Base-by-base conservation (phyloP, 345 rosid species). In the Erysimum cheiranthoides region DNA sequence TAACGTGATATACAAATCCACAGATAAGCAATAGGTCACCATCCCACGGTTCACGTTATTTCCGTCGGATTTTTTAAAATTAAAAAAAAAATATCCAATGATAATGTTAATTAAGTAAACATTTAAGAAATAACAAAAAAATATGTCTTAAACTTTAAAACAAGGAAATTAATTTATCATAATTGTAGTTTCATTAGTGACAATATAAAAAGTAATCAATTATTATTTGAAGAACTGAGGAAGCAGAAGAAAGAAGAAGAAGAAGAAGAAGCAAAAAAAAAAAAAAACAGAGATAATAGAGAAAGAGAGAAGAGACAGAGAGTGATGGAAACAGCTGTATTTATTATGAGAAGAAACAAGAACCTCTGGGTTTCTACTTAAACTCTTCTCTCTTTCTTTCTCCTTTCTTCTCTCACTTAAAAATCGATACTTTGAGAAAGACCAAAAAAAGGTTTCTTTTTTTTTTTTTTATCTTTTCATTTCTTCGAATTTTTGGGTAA, bases 251-350 rank as follows among this genome's bases (percentile, higher is more conserved):
- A 35, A 53, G 73, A 57, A 47, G 45, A 66, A 74, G 68, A 43
- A 54, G 71, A 49, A 68, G 16, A 34, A 12, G 36, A 14, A 34
- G 53, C 9, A 62, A 36, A 16, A 21, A 1, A 8, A 25, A 10
- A 30, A 42, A 50, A 28, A 32, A 40, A 62, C 32, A 73, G 69
- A 61, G 45, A 38, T 25, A 71, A 59, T 5, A 57, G 13, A 43
- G 68, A 27, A 16, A 56, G 25, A n/a, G 46, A 49, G 27, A 6
- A 63, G 52, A 58, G 73, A 66, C 73, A 76, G 49, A 57, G 73
- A 77, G 68, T 77, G 71, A 77, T 77, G 77, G 73, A 77, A 71
- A 77, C 81, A 71, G 73, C 81, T 77, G 81, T 77, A 39, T 77
- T 51, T 45, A 25, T 63, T 30, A 52, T 61, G 47, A 75, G 10